Base-by-base conservation (phyloP, 2,329 filamentous ascomycete species). In the Nemania bipapillata region DNA sequence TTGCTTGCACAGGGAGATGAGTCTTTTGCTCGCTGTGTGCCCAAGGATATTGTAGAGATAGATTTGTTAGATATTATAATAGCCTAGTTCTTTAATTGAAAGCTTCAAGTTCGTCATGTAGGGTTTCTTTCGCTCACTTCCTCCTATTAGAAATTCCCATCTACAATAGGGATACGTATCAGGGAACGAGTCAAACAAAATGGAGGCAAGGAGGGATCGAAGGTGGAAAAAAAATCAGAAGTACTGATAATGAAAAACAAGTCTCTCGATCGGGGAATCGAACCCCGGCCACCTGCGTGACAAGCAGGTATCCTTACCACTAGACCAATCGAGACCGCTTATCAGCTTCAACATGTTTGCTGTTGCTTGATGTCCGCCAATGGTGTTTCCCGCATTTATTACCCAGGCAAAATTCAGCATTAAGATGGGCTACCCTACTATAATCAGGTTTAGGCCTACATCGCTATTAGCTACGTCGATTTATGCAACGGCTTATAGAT, bases 231-330 rank as follows among this genome's bases (percentile, higher is more conserved):
- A 22, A 35, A n/a, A n/a, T n/a, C n/a, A n/a, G n/a, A n/a, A n/a
- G n/a, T n/a, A n/a, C n/a, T n/a, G n/a, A n/a, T n/a, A n/a, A n/a
- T n/a, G 30, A 32, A 55, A 63, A 63, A 49, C 35, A 11, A 42
- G 45, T 9, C 74, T 76, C 74, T 76, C 73, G 73, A 74, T 75
- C 75, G 74, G 75, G 75, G 75, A 77, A 77, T 77, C 73, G 75
- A 77, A 77, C 75, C 76, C 76, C 76, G 76, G 76, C 73, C 76
- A 76, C 75, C 75, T 74, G 74, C 76, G 77, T 71, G 69, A 69
- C 69, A 71, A 71, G 69, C 69, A 71, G 69, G 69, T 71, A 71
- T 71, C 69, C 69, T 71, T 11, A 66, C 69, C 69, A 71, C 69
- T 71, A 71, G 69, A 71, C 69, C 66, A 71, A 69, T 71, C 69